Base-by-base conservation (phyloP, 2,329 filamentous ascomycete genomes). In the Penicillium sp. region DNA sequence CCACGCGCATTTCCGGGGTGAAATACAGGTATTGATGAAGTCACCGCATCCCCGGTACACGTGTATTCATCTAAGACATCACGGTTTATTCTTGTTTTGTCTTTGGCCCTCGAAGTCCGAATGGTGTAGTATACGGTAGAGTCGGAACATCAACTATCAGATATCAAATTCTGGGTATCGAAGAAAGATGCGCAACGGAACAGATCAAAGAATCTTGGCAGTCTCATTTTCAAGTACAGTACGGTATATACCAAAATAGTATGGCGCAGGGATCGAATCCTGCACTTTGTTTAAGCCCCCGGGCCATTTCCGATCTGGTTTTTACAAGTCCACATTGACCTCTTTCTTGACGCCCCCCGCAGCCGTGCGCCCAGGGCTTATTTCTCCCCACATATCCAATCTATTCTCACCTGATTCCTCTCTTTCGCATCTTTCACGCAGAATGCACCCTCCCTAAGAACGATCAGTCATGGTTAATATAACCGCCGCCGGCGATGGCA, bases 401-500 rank as follows among this genome's bases (percentile, higher is more conserved):
- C 22, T 9, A 4, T 43, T 24, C 41, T 35, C 14, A 19, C 21
- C 45, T 29, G 5, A 16, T 48, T 31, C 46, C n/a, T 33, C 5
- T 22, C 19, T 41, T 10, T 22, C 19, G n/a, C 19, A 21, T 14
- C n/a, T 22, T 19, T 14, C 39, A 39, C 39, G 21, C 48, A 50
- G 48, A 11, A 58, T 62, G 54, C 31, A 49, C 46, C 44, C 43
- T 46, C 49, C 57, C 35, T 59, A 39, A 54, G 35, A 48, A 33
- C 33, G 24, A 48, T 21, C 16, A 58, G 62, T 57, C 60, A 72
- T 72, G 69, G 58, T 56, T 57, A 58, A 64, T 48, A 61, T 59
- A 43, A 55, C 50, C 29, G 62, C 67, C 49, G 63, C 70, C 49
- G 71, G 67, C 13, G 65, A 75, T 64, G 76, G 74, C 54, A 69